A percentile compares a stretch with the other conserved stretches of the same genome.
phyloP scores from a whole-genome alignment of 1,139 yeast species.

The Taphrina flavorubra region DNA sequence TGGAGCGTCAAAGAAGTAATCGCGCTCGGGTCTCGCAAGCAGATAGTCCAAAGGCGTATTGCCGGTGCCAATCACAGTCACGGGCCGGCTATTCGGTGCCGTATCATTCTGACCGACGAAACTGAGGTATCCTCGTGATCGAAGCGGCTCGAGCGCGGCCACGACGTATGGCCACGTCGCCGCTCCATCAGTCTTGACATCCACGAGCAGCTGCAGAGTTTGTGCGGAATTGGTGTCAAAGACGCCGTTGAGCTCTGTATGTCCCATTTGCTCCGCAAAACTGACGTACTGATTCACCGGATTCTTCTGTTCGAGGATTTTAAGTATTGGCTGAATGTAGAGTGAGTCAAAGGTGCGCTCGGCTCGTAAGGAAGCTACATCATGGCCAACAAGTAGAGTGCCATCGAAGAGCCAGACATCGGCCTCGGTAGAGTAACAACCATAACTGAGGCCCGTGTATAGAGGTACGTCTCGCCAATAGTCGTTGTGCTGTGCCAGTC shows the following conservation, averaged over 20 bases:
- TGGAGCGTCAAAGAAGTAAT: conserved; percentile 49
- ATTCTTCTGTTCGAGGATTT: conserved; percentile 59
- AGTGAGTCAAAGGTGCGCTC: conserved; percentile 58
- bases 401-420: conserved; percentile 65
- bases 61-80: conserved; percentile 54
- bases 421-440: conserved; percentile 70
- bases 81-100: conserved; percentile 50
- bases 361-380: conserved; percentile 57
- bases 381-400: conserved; percentile 68
- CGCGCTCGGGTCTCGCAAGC: conserved; percentile 44
- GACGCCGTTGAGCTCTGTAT: conserved; percentile 51
- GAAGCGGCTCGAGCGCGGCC: conserved; percentile 52
- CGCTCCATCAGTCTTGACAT: conserved; percentile 57
- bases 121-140: conserved; percentile 54
- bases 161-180: conserved; percentile 53
- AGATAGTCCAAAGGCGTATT: conserved; percentile 46
- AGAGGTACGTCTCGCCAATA: conserved; percentile 71
- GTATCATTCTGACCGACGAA: conserved; percentile 50
- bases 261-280: background rate
- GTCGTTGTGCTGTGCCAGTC: conserved; percentile 62
- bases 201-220: conserved; percentile 58
- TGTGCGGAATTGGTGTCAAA: conserved; percentile 55
- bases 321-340: conserved; percentile 62
- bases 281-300: conserved; percentile 41
- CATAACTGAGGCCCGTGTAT: conserved; percentile 65